Evolutionary conservation across 2,329 filamentous ascomycete species (phyloP), one percentile per base, ranked within the genome.

Genomic region (Pseudogymnoascus sp.): DNA sequence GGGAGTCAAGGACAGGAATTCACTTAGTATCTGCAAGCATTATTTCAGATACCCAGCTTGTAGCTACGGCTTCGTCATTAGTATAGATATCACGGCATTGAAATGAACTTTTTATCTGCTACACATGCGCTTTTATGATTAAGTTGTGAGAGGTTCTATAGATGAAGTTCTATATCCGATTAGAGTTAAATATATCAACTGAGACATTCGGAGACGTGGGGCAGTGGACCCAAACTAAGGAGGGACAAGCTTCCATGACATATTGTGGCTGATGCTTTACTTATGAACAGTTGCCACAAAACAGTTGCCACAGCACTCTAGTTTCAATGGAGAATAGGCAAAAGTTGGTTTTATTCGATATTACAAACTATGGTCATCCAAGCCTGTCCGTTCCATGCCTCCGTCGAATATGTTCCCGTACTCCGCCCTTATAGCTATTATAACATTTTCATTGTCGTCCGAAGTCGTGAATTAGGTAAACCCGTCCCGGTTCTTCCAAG

Each of bases 1-100:
- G n/a, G 47, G 47, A 54, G 47, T 54, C n/a, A 54, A 54, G 47
- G 47, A 54, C 29, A 54, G 47, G 47, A 26, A 54, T 17, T 54
- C 26, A 54, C 33, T 33, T 54, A 54, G 47, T 54, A 33, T 54
- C 26, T 54, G 47, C 13, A 13, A 13, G 47, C 47, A 54, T 54
- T 31, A 29, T 54, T 54, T 54, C 47, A 33, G 29, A 54, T 54
- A 54, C 47, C 47, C 47, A 29, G 29, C 47, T 33, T 54, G 29
- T 33, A 33, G 47, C 47, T 54, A 13, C 47, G 44, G 47, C 47
- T 33, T n/a, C 13, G 26, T 54, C 47, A 54, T 54, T 54, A 54
- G n/a, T 33, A 33, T 54, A 54, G n/a, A 54, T 54, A 54, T 33
- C 47, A 33, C 47, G 47, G 29, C 47, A 54, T 54, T 33, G 44